Conservation (phyloP, 371 early-diverging fungal genomes). For the Lichtheimia hyalospora region DNA sequence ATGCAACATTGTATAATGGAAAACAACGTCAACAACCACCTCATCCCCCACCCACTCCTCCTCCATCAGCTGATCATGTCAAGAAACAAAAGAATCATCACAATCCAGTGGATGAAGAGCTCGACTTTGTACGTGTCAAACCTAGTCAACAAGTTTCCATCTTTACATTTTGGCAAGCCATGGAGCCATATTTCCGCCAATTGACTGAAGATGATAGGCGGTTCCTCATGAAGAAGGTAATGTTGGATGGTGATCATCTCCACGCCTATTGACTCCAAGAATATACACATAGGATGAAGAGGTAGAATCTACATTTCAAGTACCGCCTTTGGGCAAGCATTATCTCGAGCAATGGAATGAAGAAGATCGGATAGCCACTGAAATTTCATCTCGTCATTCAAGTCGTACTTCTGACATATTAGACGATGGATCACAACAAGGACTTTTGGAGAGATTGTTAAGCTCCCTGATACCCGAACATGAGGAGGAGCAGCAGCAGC, state of each 20-base stretch:
- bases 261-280: background rate
- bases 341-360: constrained; percentile 83
- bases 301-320: constrained; percentile 58
- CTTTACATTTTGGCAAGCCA: constrained; percentile 74
- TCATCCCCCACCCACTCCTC: background rate
- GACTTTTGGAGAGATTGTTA: constrained; percentile 71
- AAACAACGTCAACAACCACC: constrained; percentile 3
- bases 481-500: constrained; percentile 23
- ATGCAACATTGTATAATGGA: background rate
- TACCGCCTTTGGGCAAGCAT: constrained; percentile 77
- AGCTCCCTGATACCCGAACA: constrained; percentile 68
- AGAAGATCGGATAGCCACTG: constrained; percentile 57
- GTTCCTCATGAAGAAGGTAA: constrained; percentile 59
- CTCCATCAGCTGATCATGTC: constrained; percentile 3
- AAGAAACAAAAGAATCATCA: constrained; percentile 8
- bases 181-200: constrained; percentile 83
- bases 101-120: constrained; percentile 18
- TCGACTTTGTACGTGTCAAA: constrained; percentile 46
- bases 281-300: background rate
- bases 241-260: background rate
- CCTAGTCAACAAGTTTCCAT: constrained; percentile 76
- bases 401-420: background rate
- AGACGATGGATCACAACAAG: background rate
- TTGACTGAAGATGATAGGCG: constrained; percentile 79
- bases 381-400: background rate